Evolutionary conservation across 805 yeast genomes (phyloP).

Genomic region (Starmera caribaea): DNA sequence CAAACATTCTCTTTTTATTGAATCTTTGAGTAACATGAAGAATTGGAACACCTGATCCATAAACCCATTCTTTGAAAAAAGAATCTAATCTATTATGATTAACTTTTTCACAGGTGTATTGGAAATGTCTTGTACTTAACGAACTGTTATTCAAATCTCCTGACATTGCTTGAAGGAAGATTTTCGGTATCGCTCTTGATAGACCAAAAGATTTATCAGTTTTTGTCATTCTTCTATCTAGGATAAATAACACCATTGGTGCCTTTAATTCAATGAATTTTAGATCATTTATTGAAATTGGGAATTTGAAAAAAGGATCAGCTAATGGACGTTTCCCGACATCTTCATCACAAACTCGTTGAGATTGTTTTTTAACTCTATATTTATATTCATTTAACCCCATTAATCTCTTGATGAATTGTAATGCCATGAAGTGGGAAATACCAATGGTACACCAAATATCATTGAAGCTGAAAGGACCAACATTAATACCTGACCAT

Average conservation of each 20-base stretch:
- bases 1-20: conserved; percentile 86
- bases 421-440: conserved; percentile 71
- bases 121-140: conserved; percentile 76
- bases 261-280: conserved; percentile 70
- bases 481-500: conserved; percentile 89
- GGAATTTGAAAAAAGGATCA: conserved; percentile 52
- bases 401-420: conserved; percentile 59
- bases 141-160: conserved; percentile 78
- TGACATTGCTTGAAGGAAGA: conserved; percentile 90
- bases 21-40: conserved; percentile 85
- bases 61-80: conserved; percentile 92
- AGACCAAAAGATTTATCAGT: conserved; percentile 92
- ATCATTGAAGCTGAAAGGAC: conserved; percentile 71
- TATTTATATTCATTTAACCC: conserved; percentile 79
- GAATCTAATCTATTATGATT: conserved; percentile 73
- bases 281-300: conserved; percentile 53
- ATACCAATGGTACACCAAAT: conserved; percentile 87
- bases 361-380: conserved; percentile 54
- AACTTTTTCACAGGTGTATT: conserved; percentile 90
- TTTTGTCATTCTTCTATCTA: conserved; percentile 90
- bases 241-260: conserved; percentile 73
- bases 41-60: conserved; percentile 79
- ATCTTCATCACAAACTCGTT: conserved; percentile 62
- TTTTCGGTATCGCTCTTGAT: conserved; percentile 82
- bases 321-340: conserved; percentile 79